These are phyloP conservation scores for Kentomonas sorsogonicus DNA, from an alignment of 208 protist genomes.

Conservation along the genomic window DNA sequence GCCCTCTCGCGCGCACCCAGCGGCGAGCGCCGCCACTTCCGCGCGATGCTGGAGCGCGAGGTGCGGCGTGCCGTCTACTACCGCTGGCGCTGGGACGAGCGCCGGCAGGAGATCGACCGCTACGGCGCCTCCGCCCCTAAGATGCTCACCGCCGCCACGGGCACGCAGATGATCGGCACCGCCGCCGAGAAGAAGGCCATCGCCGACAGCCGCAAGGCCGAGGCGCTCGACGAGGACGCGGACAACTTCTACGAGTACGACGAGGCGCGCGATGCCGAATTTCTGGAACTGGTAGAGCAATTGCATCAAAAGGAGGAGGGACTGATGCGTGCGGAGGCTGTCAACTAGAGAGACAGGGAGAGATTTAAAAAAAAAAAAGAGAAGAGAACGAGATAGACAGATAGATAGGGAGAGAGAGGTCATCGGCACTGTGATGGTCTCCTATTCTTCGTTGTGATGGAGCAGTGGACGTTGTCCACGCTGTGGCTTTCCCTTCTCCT, in stretches of 20 bases:
- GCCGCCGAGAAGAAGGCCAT: background rate
- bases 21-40: slow-evolving; percentile 74
- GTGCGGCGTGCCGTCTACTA: slow-evolving; percentile 84
- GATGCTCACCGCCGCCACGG: slow-evolving; percentile 14
- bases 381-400: too few relatives aligned
- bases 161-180: background rate
- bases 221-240: slow-evolving; percentile 9
- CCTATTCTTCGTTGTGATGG: too few relatives aligned
- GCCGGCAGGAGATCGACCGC: slow-evolving; percentile 69
- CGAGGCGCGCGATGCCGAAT: slow-evolving; percentile 55
- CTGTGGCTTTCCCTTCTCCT: too few relatives aligned
- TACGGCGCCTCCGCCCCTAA: slow-evolving; percentile 51
- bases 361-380: too few relatives aligned
- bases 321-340: slow-evolving; percentile 27
- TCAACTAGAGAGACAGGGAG: too few relatives aligned
- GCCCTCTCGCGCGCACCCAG: slow-evolving; percentile 73
- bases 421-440: too few relatives aligned
- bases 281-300: slow-evolving; percentile 56
- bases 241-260: slow-evolving; percentile 55
- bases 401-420: too few relatives aligned
- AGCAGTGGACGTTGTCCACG: too few relatives aligned
- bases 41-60: slow-evolving; percentile 84
- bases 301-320: slow-evolving; percentile 48
- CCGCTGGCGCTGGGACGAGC: slow-evolving; percentile 73
- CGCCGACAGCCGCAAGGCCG: background rate